A percentile compares a stretch with the other conserved stretches of the same genome.
phyloP scores from a whole-genome alignment of 2,329 filamentous ascomycete genomes.

The Neurospora crassa region DNA sequence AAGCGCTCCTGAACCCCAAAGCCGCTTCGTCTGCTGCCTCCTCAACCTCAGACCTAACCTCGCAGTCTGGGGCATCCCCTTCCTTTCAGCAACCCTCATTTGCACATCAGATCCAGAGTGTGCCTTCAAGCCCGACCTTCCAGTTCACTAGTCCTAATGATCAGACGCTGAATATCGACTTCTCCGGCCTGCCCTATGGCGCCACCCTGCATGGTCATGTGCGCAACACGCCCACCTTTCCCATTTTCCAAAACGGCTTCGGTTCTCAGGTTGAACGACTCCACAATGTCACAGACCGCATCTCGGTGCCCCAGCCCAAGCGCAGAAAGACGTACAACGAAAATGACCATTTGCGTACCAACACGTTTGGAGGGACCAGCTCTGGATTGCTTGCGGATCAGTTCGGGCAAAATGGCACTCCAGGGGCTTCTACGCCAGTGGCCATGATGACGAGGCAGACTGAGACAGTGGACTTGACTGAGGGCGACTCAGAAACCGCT shows the following conservation, averaged over 20 bases:
- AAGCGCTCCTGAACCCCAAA: conserved; percentile 29
- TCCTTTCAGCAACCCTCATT: neutral
- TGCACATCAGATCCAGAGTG: neutral
- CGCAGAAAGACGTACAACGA: conserved; percentile 53
- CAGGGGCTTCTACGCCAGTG: conserved; percentile 12
- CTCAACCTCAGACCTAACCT: conserved; percentile 9
- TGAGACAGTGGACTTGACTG: conserved; percentile 50
- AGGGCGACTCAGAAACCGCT: conserved; percentile 47
- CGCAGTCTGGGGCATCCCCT: conserved; percentile 7
- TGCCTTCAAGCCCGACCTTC: conserved; percentile 23
- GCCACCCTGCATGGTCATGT: neutral
- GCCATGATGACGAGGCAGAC: conserved; percentile 18
- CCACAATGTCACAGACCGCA: conserved; percentile 63
- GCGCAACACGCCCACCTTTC: conserved; percentile 8
- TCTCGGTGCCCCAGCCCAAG: conserved; percentile 50
- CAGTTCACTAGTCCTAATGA: conserved; percentile 31
- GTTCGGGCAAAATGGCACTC: conserved; percentile 43
- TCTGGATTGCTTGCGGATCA: conserved; percentile 55
- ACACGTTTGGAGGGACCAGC: conserved; percentile 35
- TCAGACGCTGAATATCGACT: conserved; percentile 17
- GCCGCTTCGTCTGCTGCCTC: conserved; percentile 5
- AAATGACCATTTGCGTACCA: conserved; percentile 29
- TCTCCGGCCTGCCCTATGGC: conserved; percentile 19
- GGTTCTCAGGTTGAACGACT: conserved; percentile 62
- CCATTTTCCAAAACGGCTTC: conserved; percentile 31